Conservation (phyloP, 2,329 filamentous ascomycete species). For the Purpureocillium lavendulum region DNA sequence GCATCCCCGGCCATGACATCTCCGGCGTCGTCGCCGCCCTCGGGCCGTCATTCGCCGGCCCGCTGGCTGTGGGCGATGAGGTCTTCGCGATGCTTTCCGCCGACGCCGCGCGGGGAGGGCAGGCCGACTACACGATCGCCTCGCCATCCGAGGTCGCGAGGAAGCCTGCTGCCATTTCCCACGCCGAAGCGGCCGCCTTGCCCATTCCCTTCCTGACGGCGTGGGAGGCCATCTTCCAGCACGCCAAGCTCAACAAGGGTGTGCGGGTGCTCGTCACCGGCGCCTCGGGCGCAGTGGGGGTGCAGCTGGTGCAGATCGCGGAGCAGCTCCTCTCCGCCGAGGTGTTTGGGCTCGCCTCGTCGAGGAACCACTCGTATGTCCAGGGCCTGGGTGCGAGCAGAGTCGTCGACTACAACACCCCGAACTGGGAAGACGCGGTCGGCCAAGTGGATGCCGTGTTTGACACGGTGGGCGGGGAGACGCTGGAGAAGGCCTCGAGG, state of each 20-base stretch:
- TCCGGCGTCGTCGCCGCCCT: slow-evolving; percentile 21
- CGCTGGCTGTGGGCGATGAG: slow-evolving; percentile 8
- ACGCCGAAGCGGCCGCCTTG: slow-evolving; percentile 18
- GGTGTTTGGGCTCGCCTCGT: slow-evolving; percentile 20
- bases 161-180: slow-evolving; percentile 13
- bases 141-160: slow-evolving; percentile 7
- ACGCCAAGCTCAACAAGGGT: slow-evolving; percentile 7
- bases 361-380: slow-evolving; percentile 8
- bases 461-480: slow-evolving; percentile 20
- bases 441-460: slow-evolving; percentile 19
- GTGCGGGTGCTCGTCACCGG: slow-evolving; percentile 19
- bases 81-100: slow-evolving; percentile 19
- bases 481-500: slow-evolving; percentile 19
- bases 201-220: slow-evolving; percentile 22
- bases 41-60: slow-evolving; percentile 14
- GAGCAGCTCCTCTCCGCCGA: slow-evolving; percentile 10
- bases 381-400: slow-evolving; percentile 12
- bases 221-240: slow-evolving; percentile 16
- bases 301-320: slow-evolving; percentile 19
- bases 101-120: slow-evolving; percentile 11
- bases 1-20: slow-evolving; percentile 26
- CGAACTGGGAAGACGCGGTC: slow-evolving; percentile 13
- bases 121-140: slow-evolving; percentile 19
- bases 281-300: slow-evolving; percentile 20
- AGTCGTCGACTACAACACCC: slow-evolving; percentile 16